Evolutionary conservation across 495 filamentous ascomycete genomes (phyloP).

Genomic region (Terfezia boudieri): DNA sequence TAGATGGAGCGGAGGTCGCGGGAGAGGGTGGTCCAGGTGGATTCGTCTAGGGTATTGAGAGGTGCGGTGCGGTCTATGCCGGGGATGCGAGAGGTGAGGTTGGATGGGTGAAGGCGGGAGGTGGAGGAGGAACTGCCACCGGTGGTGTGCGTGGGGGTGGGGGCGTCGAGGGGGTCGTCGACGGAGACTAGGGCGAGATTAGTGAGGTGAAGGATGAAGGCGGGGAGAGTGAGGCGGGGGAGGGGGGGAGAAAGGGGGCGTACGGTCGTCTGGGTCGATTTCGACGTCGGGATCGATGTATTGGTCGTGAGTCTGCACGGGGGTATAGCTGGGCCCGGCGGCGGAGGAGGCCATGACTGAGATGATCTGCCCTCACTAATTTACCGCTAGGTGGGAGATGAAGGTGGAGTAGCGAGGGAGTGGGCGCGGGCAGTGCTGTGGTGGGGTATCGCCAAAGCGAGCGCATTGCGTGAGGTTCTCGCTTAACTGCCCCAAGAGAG

Average conservation of each 20-base stretch:
- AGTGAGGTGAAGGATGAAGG: not conserved
- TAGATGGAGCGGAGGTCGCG: conserved; percentile 83
- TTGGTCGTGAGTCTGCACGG: conserved; percentile 21
- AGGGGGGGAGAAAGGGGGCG: conserved; percentile 6
- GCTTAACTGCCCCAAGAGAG: too few species aligned
- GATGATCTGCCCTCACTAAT: not conserved
- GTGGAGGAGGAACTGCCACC: conserved; percentile 34
- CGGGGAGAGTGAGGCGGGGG: not conserved
- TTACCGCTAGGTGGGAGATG: too few species aligned
- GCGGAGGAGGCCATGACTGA: not conserved
- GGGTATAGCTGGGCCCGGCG: not conserved
- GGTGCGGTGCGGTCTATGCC: conserved; percentile 89
- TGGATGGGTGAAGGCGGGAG: conserved; percentile 36
- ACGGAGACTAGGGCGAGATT: conserved; percentile 26
- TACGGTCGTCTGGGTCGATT: conserved; percentile 93
- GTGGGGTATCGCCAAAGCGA: too few species aligned
- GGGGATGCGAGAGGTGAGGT: conserved; percentile 76
- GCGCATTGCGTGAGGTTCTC: too few species aligned
- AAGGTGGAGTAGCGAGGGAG: too few species aligned
- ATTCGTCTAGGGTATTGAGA: conserved; percentile 88
- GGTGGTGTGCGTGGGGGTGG: conserved; percentile 2
- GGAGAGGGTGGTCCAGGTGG: conserved; percentile 81
- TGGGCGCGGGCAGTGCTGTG: too few species aligned
- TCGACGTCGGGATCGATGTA: conserved; percentile 63
- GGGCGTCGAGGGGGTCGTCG: conserved; percentile 54